Evolutionary conservation across 1,284 basidiomycete genomes (phyloP), one percentile per base, ranked within the genome.

Genomic region (Leccinum subrobustum): DNA sequence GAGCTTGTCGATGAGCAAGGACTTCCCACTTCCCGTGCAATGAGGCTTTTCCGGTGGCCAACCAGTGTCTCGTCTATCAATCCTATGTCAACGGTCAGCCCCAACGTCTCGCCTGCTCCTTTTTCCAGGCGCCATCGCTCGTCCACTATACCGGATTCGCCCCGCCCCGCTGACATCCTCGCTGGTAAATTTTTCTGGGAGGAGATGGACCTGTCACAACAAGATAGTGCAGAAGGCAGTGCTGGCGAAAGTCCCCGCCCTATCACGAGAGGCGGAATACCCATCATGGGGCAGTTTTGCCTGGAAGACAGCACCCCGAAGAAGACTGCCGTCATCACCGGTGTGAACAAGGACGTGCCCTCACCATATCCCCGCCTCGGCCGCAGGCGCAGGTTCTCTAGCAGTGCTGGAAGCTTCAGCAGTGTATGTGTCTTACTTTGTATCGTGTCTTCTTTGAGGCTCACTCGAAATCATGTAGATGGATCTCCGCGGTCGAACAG

Each of bases 1-100:
- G 90, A 91, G 62, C 83, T 92, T 52, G 85, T 91, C 18, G 88
- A 88, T 58, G 82, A 83, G 6, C 82, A 85, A 60, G 85, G 85
- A 52, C 78, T 91, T 5, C 88, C 88, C 20, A 91, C 90, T 60
- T 83, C 86, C 16, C 85, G 83, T 60, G 87, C 88, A 23, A 88
- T 91, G 85, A 79, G 80, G 63, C 77, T 91, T 37, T 89, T 91
- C 76, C 83, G 76, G 62, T 82, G 86, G 67, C 87, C 89, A 25
- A 76, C 80, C 52, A 79, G 75, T 62, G 74, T 89, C 50, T 83
- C 84, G 23, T 81, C 88, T n/a, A 87, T 92, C 74, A 82, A 91
- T 63, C 89, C 8, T 3, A 76, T 87, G 68, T 89, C 87, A 23
- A 91, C 87, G 9, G 79, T 91, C 69, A 87, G 83, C 62, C 85